Base-by-base conservation (phyloP, 176 grass and related monocot species). In the Avena eriantha region DNA sequence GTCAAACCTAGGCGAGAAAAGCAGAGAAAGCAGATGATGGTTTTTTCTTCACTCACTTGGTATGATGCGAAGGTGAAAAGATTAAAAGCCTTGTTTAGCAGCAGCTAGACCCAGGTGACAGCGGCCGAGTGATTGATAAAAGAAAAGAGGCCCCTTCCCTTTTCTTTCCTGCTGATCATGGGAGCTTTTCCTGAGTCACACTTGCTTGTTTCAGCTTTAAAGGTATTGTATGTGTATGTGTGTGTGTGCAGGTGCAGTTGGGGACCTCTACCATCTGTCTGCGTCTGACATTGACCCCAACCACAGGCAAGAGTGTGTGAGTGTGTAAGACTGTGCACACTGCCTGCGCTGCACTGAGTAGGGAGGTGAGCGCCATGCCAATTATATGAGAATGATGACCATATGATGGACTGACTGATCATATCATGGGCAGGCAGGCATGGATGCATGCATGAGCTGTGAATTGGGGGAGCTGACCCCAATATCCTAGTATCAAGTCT, bases 331-430 rank as follows among this genome's bases (percentile, higher is more conserved):
- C 7, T 72, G 81, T 14, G 23, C 18, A 39, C 29, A 22, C 57
- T 22, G 35, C 17, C 17, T 21, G 68, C 45, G 21, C 22, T 69
- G 66, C 49, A 73, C 3, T 3, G 1, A 4, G 61, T 15, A 77
- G 31, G 17, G 36, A 63, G 61, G 33, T 8, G 34, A 48, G 50
- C 51, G 19, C 49, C 67, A 46, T 34, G 41, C 56, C 74, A 85
- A 85, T 85, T 84, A 85, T 81, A 81, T 76, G 73, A 81, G 77
- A 89, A 89, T 89, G 77, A 89, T 85, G 80, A 89, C 46, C 76
- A 56, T 79, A 89, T 85, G 87, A 89, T 89, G 82, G 45, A 48
- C 69, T 82, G 65, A 60, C 15, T 73, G 17, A 48, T 75, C 35
- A 34, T 51, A 34, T 41, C 77, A 45, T 59, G 41, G 60, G 24